A percentile compares a stretch with the other conserved stretches of the same genome.
Evolutionary conservation across 2,329 filamentous ascomycete species (phyloP).

Genomic region (Verticillium zaregamsianum): DNA sequence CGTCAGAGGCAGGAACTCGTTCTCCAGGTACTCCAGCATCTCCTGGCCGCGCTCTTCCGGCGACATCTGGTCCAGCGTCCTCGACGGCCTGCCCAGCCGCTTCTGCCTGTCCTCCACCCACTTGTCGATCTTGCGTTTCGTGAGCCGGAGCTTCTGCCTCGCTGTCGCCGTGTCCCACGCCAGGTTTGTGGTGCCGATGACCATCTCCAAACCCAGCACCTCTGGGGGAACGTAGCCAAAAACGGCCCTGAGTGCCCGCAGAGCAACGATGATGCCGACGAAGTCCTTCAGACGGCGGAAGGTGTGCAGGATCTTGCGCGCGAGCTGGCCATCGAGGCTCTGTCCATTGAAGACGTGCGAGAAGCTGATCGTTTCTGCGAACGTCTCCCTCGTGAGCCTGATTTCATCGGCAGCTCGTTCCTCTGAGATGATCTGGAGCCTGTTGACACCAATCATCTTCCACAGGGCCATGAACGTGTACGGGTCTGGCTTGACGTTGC

Average conservation of each 20-base stretch:
- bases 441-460: constrained; percentile 52
- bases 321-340: constrained; percentile 41
- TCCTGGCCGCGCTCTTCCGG: constrained; percentile 30
- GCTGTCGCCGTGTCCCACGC: constrained; percentile 35
- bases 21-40: constrained; percentile 38
- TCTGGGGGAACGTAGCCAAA: constrained; percentile 42
- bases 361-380: constrained; percentile 46
- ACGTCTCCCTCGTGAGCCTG: constrained; percentile 34
- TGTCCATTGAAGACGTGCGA: constrained; percentile 37
- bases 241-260: constrained; percentile 35
- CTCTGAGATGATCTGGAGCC: constrained; percentile 30
- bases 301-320: constrained; percentile 45
- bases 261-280: constrained; percentile 41
- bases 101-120: constrained; percentile 14
- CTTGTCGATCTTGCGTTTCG: constrained; percentile 37
- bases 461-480: constrained; percentile 68
- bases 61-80: constrained; percentile 29
- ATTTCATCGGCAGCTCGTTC: constrained; percentile 24
- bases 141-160: constrained; percentile 35
- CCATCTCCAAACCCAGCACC: constrained; percentile 41
- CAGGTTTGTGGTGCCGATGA: constrained; percentile 39
- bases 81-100: constrained; percentile 19
- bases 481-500: constrained; percentile 54
- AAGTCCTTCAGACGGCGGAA: constrained; percentile 42
- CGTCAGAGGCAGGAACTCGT: constrained; percentile 28